Conservation (phyloP, 495 filamentous ascomycete genomes). For the Penicillium coprophilum region DNA sequence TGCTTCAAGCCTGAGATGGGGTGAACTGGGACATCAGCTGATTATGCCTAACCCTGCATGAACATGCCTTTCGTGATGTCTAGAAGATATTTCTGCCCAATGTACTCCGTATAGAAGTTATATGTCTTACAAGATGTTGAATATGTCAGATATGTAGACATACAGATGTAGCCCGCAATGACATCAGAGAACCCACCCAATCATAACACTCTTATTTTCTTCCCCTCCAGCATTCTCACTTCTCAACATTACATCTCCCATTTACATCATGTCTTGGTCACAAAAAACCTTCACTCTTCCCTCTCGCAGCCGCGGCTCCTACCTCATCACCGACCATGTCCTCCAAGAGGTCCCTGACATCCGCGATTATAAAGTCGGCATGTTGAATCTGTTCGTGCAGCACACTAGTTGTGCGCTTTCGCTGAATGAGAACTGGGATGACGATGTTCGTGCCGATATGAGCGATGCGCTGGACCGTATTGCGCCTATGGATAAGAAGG, state of each 20-base stretch:
- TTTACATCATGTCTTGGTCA: slow-evolving; percentile 62
- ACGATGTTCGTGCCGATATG: slow-evolving; percentile 82
- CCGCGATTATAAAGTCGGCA: slow-evolving; percentile 73
- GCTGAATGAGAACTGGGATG: slow-evolving; percentile 94
- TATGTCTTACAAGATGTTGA: no score
- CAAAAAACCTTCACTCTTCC: slow-evolving; percentile 81
- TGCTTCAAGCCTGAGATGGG: no score
- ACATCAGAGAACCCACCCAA: slow-evolving; percentile 25
- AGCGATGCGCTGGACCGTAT: slow-evolving; percentile 88
- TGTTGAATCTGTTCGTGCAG: slow-evolving; percentile 87
- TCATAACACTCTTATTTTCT: slow-evolving; percentile 20
- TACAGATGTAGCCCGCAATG: slow-evolving; percentile 6
- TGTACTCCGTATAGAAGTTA: no score
- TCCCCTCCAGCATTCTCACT: slow-evolving; percentile 7
- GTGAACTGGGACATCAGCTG: no score
- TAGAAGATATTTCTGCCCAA: no score
- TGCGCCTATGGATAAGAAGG: slow-evolving; percentile 73
- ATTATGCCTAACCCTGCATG: no score
- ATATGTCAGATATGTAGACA: no score
- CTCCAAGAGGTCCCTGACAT: slow-evolving; percentile 70
- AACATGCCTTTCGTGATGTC: no score
- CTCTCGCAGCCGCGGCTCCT: slow-evolving; percentile 71
- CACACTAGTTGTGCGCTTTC: slow-evolving; percentile 85
- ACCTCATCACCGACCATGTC: slow-evolving; percentile 82
- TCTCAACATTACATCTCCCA: background rate